phyloP scores from a whole-genome alignment of 306 rosid species.

The Quillaja saponaria region DNA sequence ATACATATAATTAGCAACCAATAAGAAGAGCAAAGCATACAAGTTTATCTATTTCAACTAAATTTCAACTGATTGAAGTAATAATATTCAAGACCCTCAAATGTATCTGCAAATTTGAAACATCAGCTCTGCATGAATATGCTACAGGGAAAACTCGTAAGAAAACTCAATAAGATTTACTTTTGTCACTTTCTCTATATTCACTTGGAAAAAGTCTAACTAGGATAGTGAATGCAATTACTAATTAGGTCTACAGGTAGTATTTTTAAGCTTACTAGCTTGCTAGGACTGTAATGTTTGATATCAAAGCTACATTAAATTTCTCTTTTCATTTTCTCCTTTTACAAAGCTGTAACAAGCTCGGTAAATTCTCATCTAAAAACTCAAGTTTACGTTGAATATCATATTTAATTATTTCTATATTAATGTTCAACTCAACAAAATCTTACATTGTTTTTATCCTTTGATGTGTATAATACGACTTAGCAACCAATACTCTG shows the following conservation, averaged over 20 bases:
- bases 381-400: too few relatives aligned
- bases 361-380: too few relatives aligned
- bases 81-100: slow-evolving; percentile 22
- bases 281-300: too few relatives aligned
- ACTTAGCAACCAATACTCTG: too few relatives aligned
- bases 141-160: slow-evolving; percentile 2
- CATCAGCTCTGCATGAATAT: slow-evolving; percentile 6
- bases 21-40: too few relatives aligned
- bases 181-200: not conserved
- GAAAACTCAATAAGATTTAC: not conserved
- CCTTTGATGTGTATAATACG: too few relatives aligned
- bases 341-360: too few relatives aligned
- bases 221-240: not conserved
- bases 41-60: slow-evolving; percentile 38
- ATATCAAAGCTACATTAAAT: too few relatives aligned
- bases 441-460: too few relatives aligned
- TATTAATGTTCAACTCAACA: too few relatives aligned
- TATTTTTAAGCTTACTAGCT: not conserved
- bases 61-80: slow-evolving; percentile 34
- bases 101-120: slow-evolving; percentile 14
- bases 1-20: slow-evolving; percentile 60
- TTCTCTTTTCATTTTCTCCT: too few relatives aligned
- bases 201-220: not conserved
- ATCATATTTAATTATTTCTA: too few relatives aligned
- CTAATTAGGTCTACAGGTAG: not conserved